Base-by-base conservation (phyloP, 1,284 basidiomycete species). In the Volvariella surrecta region DNA sequence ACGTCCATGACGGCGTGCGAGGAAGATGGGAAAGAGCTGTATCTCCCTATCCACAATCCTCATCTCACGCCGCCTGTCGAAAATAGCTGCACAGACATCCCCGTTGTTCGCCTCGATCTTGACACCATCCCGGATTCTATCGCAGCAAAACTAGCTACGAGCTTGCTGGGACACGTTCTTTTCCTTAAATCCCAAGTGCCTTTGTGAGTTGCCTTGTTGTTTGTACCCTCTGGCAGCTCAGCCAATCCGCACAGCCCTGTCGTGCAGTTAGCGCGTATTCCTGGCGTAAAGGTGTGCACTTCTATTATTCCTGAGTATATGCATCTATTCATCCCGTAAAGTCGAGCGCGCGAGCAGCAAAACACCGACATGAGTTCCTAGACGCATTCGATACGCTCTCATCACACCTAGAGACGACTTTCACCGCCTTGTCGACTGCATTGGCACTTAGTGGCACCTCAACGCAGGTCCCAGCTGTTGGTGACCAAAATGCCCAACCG, bases 181-280 rank as follows among this genome's bases (percentile, higher is more conserved):
- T 88, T 82, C 55, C 62, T 86, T 42, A 88, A 88, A 56, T 79
- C 71, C 48, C 84, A 88, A 52, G 65, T 86, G 0, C 85, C 84
- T 2, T 76, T 88, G 84, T 87, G 51, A 59, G 83, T 71, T 2
- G 13, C 22, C 15, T n/a, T 3, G 16, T 20, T 15, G 3, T 21
- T 40, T 24, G 17, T 11, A 13, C 37, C 8, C 13, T 13, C n/a
- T 20, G 8, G 39, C 20, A n/a, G n/a, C n/a, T n/a, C n/a, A n/a
- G 31, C 20, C 28, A 18, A 37, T 43, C 21, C 34, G 17, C 15
- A 31, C 24, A 87, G 84, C 42, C 83, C 84, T 1, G 65, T 86
- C 3, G 55, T 66, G 9, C 84, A 84, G 52, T 62, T 86, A 1
- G 59, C 64, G 13, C 73, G 70, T 41, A 68, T 83, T 55, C 67